Percentiles rank a stretch among this genome's conserved stretches.
These are phyloP conservation scores for Rusavskia elegans DNA, from an alignment of 495 filamentous ascomycete species.

Conservation along the genomic window DNA sequence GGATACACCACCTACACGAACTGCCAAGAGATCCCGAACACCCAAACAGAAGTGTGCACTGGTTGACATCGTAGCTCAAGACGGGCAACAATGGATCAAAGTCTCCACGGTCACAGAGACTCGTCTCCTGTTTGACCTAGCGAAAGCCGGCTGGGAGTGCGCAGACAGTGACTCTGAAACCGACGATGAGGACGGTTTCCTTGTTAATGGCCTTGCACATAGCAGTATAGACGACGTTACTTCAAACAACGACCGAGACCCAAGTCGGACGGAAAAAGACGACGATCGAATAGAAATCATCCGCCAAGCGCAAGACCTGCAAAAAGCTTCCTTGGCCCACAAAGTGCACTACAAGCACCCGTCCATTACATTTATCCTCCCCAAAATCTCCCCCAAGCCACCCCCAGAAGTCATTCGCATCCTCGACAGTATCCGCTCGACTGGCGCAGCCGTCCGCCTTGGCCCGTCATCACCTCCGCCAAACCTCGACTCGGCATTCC, in stretches of 20 bases:
- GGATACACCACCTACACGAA: conserved; percentile 16
- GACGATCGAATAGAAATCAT: conserved; percentile 31
- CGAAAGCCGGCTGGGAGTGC: conserved; percentile 45
- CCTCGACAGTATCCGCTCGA: conserved; percentile 37
- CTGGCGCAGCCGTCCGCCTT: conserved; percentile 35
- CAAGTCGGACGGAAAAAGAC: conserved; percentile 12
- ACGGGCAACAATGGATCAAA: conserved; percentile 44
- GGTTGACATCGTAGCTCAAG: conserved; percentile 35
- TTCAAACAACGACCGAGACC: conserved; percentile 11
- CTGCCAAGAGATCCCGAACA: conserved; percentile 15
- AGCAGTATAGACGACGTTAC: conserved; percentile 22
- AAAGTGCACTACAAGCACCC: conserved; percentile 42
- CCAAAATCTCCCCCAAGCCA: conserved; percentile 34
- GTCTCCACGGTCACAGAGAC: conserved; percentile 42
- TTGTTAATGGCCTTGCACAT: conserved; percentile 2
- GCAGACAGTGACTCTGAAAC: conserved; percentile 14
- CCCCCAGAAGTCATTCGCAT: conserved; percentile 38
- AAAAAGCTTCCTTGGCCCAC: conserved; percentile 33
- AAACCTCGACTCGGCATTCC: conserved; percentile 15
- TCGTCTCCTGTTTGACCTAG: conserved; percentile 43
- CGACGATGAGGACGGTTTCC: conserved; percentile 15
- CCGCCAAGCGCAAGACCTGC: conserved; percentile 36
- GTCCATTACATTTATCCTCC: conserved; percentile 42
- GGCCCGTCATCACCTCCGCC: neutral
- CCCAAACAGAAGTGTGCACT: conserved; percentile 28